Conservation (phyloP, 352 stramenopile species). For the Blastocystis sp. region DNA sequence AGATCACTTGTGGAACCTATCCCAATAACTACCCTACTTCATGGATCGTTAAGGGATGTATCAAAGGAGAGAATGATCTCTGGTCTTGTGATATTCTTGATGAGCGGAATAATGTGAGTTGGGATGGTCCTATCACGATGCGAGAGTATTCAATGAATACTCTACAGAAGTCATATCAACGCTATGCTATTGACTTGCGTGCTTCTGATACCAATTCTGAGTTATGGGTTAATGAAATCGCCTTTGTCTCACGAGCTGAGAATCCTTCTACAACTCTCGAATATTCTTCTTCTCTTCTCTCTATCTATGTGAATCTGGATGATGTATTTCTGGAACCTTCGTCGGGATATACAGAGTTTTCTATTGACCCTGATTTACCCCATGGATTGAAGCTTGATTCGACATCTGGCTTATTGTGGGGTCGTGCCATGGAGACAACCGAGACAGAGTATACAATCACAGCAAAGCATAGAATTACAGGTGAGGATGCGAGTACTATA, state of each 20-base stretch:
- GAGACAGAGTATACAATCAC: neutral
- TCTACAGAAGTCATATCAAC: neutral
- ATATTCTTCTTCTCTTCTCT: neutral
- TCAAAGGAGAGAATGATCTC: neutral
- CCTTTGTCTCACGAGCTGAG: neutral
- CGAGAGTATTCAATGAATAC: conserved; percentile 4
- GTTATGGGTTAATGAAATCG: neutral
- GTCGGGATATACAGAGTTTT: neutral
- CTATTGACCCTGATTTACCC: neutral
- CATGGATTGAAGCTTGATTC: neutral
- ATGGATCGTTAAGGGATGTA: neutral
- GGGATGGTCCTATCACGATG: neutral
- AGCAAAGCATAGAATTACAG: neutral
- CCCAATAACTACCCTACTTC: neutral
- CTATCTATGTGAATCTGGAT: neutral
- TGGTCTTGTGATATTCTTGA: conserved; percentile 29
- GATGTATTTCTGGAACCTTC: neutral
- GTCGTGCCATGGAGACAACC: neutral
- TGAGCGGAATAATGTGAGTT: neutral
- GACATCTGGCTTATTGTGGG: neutral
- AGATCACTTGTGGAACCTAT: neutral
- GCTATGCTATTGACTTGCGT: conserved; percentile 17
- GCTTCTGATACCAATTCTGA: neutral
- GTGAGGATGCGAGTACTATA: neutral
- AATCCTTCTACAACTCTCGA: neutral